Evolutionary conservation across 2,329 filamentous ascomycete genomes (phyloP), one percentile per base, ranked within the genome.

Genomic region (Botrytis pseudocinerea): DNA sequence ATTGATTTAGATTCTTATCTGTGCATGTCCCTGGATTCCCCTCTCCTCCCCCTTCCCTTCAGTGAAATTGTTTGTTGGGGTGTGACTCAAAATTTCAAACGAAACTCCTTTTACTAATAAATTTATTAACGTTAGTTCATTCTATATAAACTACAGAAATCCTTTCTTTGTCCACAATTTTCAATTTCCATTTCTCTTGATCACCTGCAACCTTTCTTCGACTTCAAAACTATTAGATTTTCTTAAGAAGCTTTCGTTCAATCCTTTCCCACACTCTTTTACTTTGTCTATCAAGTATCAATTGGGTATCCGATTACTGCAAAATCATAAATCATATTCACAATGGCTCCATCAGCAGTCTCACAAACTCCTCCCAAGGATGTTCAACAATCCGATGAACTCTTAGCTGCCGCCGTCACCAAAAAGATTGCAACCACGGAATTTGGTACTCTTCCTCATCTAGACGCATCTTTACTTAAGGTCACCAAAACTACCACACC

Each of bases 391-490:
- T 85, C 87, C 68, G 77, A 85, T 76, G 84, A 87, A 81, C 83
- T 89, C 76, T 87, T 85, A 54, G 83, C 86, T 69, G 82, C 85
- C 28, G 86, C 86, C 76, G 81, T 89, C 73, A 82, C 85, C 77
- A 84, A 87, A 79, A 87, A 87, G 78, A 74, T 81, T 46, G 77
- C 76, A 32, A 69, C 78, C 76, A 82, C 74, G 76, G 80, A 71
- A 70, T 93, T 97, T 87, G 78, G 86, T 16, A 51, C 75, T 57
- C 76, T 79, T 44, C 73, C 69, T 42, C 77, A 79, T 40, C 85
- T 91, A 71, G 87, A 91, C 79, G 88, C 89, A 76, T 90, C 89
- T 76, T 87, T 87, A 80, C 84, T 91, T 78, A 87, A 82, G 73
- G 87, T 88, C 83, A 87, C 83, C 75, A 83, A 83, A 76, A 88